phyloP scores from a whole-genome alignment of 2,329 filamentous ascomycete species.

The Xylariaceae sp. region DNA sequence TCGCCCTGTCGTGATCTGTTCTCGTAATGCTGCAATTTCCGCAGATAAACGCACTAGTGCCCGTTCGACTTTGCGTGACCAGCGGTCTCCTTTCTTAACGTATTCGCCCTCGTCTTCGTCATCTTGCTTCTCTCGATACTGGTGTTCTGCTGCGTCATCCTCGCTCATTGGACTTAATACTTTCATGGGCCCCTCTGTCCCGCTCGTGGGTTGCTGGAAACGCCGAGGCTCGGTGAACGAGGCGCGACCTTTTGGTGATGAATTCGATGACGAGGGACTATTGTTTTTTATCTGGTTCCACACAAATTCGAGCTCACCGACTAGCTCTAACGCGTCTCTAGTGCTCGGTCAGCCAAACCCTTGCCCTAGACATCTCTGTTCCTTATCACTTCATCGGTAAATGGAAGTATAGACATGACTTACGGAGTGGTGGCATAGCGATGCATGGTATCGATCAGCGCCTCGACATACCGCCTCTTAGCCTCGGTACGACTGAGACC shows the following conservation, averaged over 20 bases:
- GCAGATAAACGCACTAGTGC: slow-evolving; percentile 89
- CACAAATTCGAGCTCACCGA: slow-evolving; percentile 95
- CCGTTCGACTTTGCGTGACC: slow-evolving; percentile 83
- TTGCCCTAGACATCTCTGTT: not conserved
- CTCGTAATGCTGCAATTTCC: slow-evolving; percentile 88
- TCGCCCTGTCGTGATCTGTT: slow-evolving; percentile 82
- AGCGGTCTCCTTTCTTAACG: slow-evolving; percentile 61
- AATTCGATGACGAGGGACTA: slow-evolving; percentile 67
- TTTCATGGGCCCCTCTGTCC: slow-evolving; percentile 66
- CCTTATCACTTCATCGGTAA: not conserved
- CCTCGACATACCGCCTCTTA: slow-evolving; percentile 92
- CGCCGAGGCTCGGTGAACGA: slow-evolving; percentile 49
- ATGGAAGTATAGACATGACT: slow-evolving; percentile 41
- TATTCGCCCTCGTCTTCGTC: slow-evolving; percentile 49
- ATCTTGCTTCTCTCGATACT: slow-evolving; percentile 58
- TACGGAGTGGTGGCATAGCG: slow-evolving; percentile 86
- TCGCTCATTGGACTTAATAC: slow-evolving; percentile 88
- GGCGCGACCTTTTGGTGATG: slow-evolving; percentile 56
- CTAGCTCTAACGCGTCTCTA: slow-evolving; percentile 83
- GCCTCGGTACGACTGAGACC: slow-evolving; percentile 87
- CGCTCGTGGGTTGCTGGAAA: slow-evolving; percentile 55
- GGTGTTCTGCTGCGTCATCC: slow-evolving; percentile 70
- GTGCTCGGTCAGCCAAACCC: slow-evolving; percentile 18
- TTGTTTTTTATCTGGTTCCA: slow-evolving; percentile 98
- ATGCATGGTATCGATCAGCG: slow-evolving; percentile 96